Evolutionary conservation across 139 green algal genomes (phyloP).

Genomic region (Picocystis salinarum): DNA sequence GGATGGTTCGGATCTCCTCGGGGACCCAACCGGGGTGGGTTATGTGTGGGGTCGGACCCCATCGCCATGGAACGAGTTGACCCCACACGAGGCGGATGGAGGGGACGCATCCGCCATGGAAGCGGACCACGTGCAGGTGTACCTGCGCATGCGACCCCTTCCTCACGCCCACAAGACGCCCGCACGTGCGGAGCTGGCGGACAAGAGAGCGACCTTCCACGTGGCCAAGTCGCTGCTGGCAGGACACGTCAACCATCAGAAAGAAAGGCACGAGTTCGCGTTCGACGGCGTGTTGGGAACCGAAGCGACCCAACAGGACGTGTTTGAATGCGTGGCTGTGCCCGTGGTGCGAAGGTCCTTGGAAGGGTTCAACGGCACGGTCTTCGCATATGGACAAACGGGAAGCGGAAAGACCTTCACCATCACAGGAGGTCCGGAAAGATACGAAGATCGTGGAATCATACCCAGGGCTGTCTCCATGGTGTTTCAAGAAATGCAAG

Average conservation of each 20-base stretch:
- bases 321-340: conserved; percentile 57
- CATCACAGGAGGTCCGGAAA: conserved; percentile 41
- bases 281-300: conserved; percentile 57
- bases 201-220: not conserved
- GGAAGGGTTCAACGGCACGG: conserved; percentile 61
- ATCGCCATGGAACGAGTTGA: too few relatives aligned
- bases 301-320: conserved; percentile 21
- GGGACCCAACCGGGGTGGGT: too few relatives aligned
- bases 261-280: conserved; percentile 49
- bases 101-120: too few relatives aligned
- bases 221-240: not conserved
- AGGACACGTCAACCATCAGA: conserved; percentile 63
- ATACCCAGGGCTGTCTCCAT: conserved; percentile 52
- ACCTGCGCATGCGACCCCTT: too few relatives aligned
- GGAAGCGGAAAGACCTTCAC: conserved; percentile 59
- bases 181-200: not conserved
- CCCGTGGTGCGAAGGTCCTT: conserved; percentile 30
- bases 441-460: conserved; percentile 51
- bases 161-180: too few relatives aligned
- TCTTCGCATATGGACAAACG: conserved; percentile 72
- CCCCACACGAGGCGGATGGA: too few relatives aligned
- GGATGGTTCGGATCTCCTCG: too few relatives aligned
- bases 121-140: too few relatives aligned
- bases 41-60: too few relatives aligned
- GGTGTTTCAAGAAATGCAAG: conserved; percentile 38